Evolutionary conservation across 805 yeast genomes (phyloP).

Genomic region (Candida nanaspora): DNA sequence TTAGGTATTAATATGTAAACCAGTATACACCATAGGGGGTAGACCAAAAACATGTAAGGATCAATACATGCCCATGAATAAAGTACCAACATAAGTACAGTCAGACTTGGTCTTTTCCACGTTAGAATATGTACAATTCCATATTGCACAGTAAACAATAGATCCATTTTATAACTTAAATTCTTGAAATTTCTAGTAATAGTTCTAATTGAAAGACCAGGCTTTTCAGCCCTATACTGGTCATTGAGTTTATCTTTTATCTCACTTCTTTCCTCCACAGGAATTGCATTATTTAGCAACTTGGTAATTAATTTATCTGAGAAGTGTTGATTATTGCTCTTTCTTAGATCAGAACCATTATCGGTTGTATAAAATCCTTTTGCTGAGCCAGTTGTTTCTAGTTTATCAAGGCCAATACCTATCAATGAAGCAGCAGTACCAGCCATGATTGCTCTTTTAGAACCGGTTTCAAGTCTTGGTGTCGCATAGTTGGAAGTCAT

Average conservation of each 20-base stretch:
- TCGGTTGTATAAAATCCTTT: slow-evolving; percentile 5
- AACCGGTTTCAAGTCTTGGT: slow-evolving; percentile 8
- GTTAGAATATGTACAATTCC: slow-evolving; percentile 51
- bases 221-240: slow-evolving; percentile 35
- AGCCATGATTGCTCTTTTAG: slow-evolving; percentile 26
- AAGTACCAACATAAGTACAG: slow-evolving; percentile 49
- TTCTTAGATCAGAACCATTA: slow-evolving; percentile 13
- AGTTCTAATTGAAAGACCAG: slow-evolving; percentile 50
- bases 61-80: slow-evolving; percentile 64
- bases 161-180: slow-evolving; percentile 48
- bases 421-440: slow-evolving; percentile 39
- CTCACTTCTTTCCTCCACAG: slow-evolving; percentile 36
- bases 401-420: slow-evolving; percentile 36
- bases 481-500: slow-evolving; percentile 15
- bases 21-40: slow-evolving; percentile 53
- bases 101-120: slow-evolving; percentile 72
- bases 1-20: slow-evolving; percentile 63
- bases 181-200: slow-evolving; percentile 52
- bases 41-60: slow-evolving; percentile 59
- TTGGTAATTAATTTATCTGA: slow-evolving; percentile 51
- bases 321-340: slow-evolving; percentile 35
- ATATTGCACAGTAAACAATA: slow-evolving; percentile 54
- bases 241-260: slow-evolving; percentile 36
- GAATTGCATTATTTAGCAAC: slow-evolving; percentile 41
- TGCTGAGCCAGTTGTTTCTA: slow-evolving; percentile 14